These are phyloP conservation scores for Stagonosporopsis rhizophila DNA, from an alignment of 2,329 filamentous ascomycete species.

Conservation along the genomic window DNA sequence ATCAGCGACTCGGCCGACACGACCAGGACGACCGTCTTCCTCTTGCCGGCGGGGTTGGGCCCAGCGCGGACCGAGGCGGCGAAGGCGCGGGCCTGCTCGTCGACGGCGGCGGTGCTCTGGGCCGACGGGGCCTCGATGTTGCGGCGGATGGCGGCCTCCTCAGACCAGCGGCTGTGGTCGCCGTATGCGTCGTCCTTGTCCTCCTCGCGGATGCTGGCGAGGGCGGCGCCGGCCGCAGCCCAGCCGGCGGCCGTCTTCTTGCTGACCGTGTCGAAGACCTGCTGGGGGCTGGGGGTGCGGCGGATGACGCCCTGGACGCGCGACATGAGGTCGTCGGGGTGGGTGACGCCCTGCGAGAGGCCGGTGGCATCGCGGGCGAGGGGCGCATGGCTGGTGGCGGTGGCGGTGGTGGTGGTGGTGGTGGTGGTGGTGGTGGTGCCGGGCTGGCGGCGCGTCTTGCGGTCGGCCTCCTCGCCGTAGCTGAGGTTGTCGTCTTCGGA, in stretches of 20 bases:
- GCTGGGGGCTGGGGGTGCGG: slow-evolving; percentile 84
- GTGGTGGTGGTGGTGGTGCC: neutral
- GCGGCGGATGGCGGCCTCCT: slow-evolving; percentile 81
- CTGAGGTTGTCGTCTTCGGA: slow-evolving; percentile 55
- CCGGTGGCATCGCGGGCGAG: no score
- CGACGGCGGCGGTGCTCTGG: slow-evolving; percentile 44
- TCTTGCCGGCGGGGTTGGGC: slow-evolving; percentile 21
- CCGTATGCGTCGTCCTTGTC: slow-evolving; percentile 75
- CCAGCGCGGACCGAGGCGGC: slow-evolving; percentile 20
- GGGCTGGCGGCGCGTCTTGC: slow-evolving; percentile 20
- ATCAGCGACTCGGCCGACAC: slow-evolving; percentile 77
- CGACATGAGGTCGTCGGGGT: slow-evolving; percentile 68
- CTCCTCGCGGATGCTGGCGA: slow-evolving; percentile 84
- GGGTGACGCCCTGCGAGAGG: no score
- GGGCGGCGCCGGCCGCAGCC: slow-evolving; percentile 81
- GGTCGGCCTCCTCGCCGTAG: slow-evolving; percentile 57
- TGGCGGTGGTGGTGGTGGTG: no score
- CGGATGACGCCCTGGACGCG: slow-evolving; percentile 82
- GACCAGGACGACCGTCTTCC: slow-evolving; percentile 84
- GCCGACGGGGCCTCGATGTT: no score
- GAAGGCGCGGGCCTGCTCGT: slow-evolving; percentile 43
- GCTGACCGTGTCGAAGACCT: slow-evolving; percentile 83
- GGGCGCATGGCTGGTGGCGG: no score
- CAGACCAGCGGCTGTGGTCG: slow-evolving; percentile 90
- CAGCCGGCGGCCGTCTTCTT: slow-evolving; percentile 82